Evolutionary conservation across 2,329 filamentous ascomycete species (phyloP).

Genomic region (Botrytis fragariae): DNA sequence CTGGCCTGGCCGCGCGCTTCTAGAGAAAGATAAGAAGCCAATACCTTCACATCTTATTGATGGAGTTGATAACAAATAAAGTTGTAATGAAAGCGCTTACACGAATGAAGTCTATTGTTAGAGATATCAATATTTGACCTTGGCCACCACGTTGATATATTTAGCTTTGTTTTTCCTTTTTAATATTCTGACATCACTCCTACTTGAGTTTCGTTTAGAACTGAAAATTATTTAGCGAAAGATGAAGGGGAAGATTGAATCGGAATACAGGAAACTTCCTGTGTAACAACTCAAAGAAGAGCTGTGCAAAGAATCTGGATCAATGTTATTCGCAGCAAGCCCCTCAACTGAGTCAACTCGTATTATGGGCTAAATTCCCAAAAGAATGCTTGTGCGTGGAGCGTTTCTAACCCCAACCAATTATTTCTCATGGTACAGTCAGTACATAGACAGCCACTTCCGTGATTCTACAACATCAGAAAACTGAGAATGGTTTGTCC

Average conservation of each 20-base stretch:
- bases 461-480: background rate
- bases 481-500: background rate
- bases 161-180: background rate
- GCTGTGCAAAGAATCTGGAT: background rate
- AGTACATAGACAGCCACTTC: background rate
- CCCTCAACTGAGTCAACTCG: background rate
- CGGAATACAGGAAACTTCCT: conserved; percentile 1
- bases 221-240: background rate
- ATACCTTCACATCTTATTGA: background rate
- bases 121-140: conserved; percentile 9
- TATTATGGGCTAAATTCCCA: background rate
- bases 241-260: background rate
- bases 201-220: background rate
- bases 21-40: background rate
- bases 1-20: conserved; percentile 17
- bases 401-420: background rate
- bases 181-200: background rate
- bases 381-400: background rate
- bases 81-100: background rate
- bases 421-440: background rate
- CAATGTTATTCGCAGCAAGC: background rate
- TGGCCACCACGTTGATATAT: background rate
- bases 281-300: background rate
- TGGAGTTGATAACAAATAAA: background rate
- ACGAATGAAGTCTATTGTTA: conserved; percentile 2